Conservation (phyloP, 106 monocot species). For the Dioscorea alata region DNA sequence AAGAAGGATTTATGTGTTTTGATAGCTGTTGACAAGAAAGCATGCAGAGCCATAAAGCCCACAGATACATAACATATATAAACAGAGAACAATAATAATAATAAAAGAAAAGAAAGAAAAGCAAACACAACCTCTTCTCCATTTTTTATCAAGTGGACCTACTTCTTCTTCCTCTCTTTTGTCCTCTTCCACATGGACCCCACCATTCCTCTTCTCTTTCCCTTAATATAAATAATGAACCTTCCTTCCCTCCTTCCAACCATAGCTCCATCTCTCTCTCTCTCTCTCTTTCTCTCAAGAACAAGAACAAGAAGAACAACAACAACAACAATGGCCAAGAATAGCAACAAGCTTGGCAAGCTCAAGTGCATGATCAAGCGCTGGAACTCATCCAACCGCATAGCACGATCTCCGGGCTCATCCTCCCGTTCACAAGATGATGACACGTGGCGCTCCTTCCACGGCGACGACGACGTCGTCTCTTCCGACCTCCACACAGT, state of each 20-base stretch:
- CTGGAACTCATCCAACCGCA: slow-evolving; percentile 43
- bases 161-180: too few species aligned
- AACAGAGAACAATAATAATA: too few species aligned
- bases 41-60: background rate
- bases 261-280: background rate
- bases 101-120: background rate
- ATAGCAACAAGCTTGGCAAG: slow-evolving; percentile 43
- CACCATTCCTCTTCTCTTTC: too few species aligned
- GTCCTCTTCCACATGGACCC: too few species aligned
- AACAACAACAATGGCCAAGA: slow-evolving; percentile 2
- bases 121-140: background rate
- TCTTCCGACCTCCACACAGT: slow-evolving; percentile 37
- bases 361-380: slow-evolving; percentile 72
- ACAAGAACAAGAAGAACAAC: too few species aligned
- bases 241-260: background rate
- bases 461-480: slow-evolving; percentile 21
- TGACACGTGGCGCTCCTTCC: slow-evolving; percentile 22
- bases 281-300: background rate
- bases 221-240: background rate
- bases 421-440: background rate
- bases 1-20: too few species aligned
- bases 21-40: background rate
- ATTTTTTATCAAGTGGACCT: background rate
- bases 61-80: too few species aligned
- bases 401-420: slow-evolving; percentile 2